Evolutionary conservation across 1,284 basidiomycete species (phyloP).

Genomic region (Ustilago xerochloae): DNA sequence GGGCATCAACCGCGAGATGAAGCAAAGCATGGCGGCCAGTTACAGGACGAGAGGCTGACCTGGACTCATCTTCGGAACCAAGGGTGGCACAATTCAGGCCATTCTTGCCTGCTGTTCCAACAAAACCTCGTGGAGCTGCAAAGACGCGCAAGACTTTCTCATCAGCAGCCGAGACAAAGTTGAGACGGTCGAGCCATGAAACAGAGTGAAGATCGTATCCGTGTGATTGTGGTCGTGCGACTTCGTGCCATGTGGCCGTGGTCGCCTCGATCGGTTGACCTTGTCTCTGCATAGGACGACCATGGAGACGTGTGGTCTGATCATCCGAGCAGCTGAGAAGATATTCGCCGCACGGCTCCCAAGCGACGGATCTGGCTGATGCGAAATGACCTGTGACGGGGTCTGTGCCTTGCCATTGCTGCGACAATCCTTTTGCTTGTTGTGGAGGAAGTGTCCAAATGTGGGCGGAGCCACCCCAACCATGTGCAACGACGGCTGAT

Average conservation of each 20-base stretch:
- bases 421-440: neutral
- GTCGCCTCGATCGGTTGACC: conserved; percentile 5
- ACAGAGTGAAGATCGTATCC: conserved; percentile 62
- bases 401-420: conserved; percentile 29
- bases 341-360: conserved; percentile 63
- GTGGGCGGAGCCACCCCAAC: conserved; percentile 63
- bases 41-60: conserved; percentile 15
- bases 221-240: conserved; percentile 67
- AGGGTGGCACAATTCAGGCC: conserved; percentile 41
- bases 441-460: conserved; percentile 42
- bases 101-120: conserved; percentile 45
- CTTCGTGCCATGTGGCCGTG: conserved; percentile 59
- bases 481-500: conserved; percentile 57
- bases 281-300: conserved; percentile 20
- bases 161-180: conserved; percentile 65
- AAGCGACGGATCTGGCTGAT: conserved; percentile 49
- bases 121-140: conserved; percentile 59
- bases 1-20: conserved; percentile 17
- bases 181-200: conserved; percentile 61
- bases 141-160: conserved; percentile 67
- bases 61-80: conserved; percentile 38
- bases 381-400: conserved; percentile 60
- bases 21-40: conserved; percentile 13
- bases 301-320: conserved; percentile 64
- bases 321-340: conserved; percentile 59